Conservation (phyloP, 2,329 filamentous ascomycete species). For the Claviceps africana region DNA sequence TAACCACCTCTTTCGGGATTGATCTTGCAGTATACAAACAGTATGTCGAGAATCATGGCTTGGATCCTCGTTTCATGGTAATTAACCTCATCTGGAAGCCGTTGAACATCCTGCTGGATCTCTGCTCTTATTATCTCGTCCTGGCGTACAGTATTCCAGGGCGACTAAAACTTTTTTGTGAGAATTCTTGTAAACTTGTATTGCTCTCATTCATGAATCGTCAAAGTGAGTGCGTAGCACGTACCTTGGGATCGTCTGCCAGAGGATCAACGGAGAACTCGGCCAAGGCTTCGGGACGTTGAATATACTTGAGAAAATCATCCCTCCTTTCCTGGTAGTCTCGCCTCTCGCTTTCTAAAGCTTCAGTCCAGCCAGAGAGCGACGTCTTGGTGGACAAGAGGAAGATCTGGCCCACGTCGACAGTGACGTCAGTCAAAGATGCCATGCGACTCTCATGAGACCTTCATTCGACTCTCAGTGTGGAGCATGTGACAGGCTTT, state of each 20-base stretch:
- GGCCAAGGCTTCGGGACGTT: slow-evolving; percentile 66
- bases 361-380: slow-evolving; percentile 51
- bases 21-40: slow-evolving; percentile 91
- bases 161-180: slow-evolving; percentile 46
- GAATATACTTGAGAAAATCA: slow-evolving; percentile 68
- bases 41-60: slow-evolving; percentile 67
- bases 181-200: background rate
- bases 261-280: slow-evolving; percentile 66
- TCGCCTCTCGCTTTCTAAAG: slow-evolving; percentile 52
- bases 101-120: slow-evolving; percentile 86
- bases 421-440: slow-evolving; percentile 6
- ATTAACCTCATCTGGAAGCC: slow-evolving; percentile 82
- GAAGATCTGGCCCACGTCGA: slow-evolving; percentile 45
- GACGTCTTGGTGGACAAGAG: slow-evolving; percentile 60
- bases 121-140: slow-evolving; percentile 77
- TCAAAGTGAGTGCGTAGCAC: slow-evolving; percentile 11
- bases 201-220: background rate
- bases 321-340: slow-evolving; percentile 60
- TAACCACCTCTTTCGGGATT: slow-evolving; percentile 78
- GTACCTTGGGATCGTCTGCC: slow-evolving; percentile 57
- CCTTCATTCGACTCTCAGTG: background rate
- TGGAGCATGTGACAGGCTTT: background rate
- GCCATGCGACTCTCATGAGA: background rate
- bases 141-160: slow-evolving; percentile 74
- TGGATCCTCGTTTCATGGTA: slow-evolving; percentile 74